Conservation (phyloP, 306 rosid genomes). For the Delonix regia region DNA sequence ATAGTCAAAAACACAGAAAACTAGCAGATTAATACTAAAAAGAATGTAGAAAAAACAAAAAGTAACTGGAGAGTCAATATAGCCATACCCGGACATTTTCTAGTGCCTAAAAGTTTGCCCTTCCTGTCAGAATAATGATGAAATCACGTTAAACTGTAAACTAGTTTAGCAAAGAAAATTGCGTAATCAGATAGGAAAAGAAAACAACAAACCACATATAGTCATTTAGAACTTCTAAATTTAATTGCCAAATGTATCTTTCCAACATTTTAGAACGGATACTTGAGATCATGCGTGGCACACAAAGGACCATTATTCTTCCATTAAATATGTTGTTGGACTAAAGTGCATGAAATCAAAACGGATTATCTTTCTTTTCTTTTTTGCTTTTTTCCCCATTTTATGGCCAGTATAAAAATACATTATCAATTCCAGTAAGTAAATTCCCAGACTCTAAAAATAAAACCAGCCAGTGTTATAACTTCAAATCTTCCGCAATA, state of each 20-base stretch:
- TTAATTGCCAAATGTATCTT: neutral
- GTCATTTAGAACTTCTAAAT: neutral
- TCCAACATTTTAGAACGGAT: neutral
- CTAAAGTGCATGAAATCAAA: neutral
- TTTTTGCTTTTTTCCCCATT: neutral
- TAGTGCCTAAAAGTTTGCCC: neutral
- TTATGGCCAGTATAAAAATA: neutral
- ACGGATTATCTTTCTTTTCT: neutral
- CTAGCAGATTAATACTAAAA: neutral
- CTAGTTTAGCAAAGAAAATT: neutral
- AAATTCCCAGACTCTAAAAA: neutral
- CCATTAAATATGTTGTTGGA: neutral
- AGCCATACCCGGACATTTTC: conserved; percentile 12
- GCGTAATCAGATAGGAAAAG: neutral
- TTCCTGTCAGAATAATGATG: neutral
- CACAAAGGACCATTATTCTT: neutral
- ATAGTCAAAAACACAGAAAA: neutral
- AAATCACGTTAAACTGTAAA: neutral
- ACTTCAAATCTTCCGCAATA: neutral
- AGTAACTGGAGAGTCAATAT: neutral
- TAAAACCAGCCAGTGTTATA: neutral
- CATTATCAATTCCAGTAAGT: neutral
- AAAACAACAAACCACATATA: neutral
- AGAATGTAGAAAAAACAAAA: neutral
- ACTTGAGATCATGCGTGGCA: neutral